Base-by-base conservation (phyloP, 345 rosid genomes). In the Anastatica hierochuntica region DNA sequence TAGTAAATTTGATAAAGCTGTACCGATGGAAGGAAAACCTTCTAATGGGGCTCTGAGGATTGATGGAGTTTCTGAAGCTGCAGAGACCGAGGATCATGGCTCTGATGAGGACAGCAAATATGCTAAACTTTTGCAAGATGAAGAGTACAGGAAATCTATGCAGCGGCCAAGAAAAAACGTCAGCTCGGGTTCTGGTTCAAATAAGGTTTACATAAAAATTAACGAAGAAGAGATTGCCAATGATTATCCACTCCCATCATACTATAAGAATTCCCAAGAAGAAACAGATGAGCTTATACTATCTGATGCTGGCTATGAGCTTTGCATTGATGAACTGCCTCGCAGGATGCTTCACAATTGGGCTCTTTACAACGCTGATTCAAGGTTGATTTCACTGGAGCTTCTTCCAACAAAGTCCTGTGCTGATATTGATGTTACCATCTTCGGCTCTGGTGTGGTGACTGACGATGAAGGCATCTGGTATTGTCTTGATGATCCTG, bases 201-300 rank as follows among this genome's bases (percentile, higher is more conserved):
- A 71, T 44, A 73, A 68, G 10, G 50, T 65, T 54, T 82, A 82
- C 64, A 76, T 86, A 24, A 90, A 82, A 60, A 86, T 87, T 51
- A 74, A 82, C 55, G 97, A 90, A 58, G 90, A 87, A 54, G 90
- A 90, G 47, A 78, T 86, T 62, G 90, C 89, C 7, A 66, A 70
- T 55, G 96, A 90, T 58, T 90, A 90, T 54, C 97, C 96, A 33
- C 74, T 84, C n/a, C 97, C 97, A 15, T 75, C 78, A 24, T 86
- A 66, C 69, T 86, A 84, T 72, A 72, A 73, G 65, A 69, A 49
- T 39, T 66, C 70, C 35, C 26, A 33, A 17, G 80, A 75, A 43
- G 97, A 90, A 80, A 66, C 74, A 47, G 94, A 86, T 59, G 96
- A 90, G 62, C 74, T 66, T 35, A 26, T 81, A 38, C 63, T 76